A percentile compares a stretch with the other conserved stretches of the same genome.
These are phyloP conservation scores for Fusarium sp. DNA, from an alignment of 2,329 filamentous ascomycete species.

Conservation along the genomic window DNA sequence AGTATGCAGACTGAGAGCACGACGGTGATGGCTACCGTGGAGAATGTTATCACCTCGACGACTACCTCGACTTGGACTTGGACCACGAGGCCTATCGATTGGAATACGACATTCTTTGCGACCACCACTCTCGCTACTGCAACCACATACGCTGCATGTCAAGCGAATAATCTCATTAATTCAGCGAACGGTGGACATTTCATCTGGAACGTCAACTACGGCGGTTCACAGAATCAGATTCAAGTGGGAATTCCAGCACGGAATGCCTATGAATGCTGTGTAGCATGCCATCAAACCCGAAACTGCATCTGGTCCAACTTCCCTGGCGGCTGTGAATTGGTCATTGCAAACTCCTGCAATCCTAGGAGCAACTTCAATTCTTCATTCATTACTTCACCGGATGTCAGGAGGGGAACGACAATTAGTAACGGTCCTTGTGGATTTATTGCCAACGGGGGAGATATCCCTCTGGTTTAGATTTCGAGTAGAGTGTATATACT, in stretches of 20 bases:
- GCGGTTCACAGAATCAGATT: neutral
- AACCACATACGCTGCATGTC: neutral
- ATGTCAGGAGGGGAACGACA: neutral
- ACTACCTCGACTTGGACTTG: neutral
- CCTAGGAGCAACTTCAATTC: neutral
- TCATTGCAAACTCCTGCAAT: neutral
- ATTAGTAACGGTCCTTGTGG: neutral
- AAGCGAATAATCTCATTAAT: neutral
- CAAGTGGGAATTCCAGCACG: neutral
- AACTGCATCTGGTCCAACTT: slow-evolving; percentile 5
- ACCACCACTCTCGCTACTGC: neutral
- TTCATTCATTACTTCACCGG: neutral
- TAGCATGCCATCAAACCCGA: neutral
- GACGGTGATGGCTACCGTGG: neutral
- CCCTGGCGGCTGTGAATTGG: neutral
- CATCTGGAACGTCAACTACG: neutral
- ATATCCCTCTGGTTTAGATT: neutral
- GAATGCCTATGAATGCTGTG: neutral
- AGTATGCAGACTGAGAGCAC: neutral
- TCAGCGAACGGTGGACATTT: neutral
- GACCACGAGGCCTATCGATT: too few relatives aligned
- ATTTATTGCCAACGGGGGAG: neutral
- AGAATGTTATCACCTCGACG: neutral
- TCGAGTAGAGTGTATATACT: neutral
- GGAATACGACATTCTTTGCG: neutral